Base-by-base conservation (phyloP, 352 stramenopile genomes). In the Thraustotheca clavata region DNA sequence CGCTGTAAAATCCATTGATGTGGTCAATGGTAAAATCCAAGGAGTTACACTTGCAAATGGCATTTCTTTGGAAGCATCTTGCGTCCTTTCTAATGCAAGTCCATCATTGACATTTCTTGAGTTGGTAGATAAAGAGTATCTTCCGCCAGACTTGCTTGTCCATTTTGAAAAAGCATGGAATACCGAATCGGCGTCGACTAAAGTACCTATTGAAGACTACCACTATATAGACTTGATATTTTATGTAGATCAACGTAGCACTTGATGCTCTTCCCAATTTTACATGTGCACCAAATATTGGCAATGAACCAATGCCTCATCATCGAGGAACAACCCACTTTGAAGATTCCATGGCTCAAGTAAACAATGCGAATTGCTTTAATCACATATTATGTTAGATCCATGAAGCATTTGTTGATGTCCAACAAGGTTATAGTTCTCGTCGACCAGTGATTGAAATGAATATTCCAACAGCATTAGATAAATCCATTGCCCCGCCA, bases 261-360 rank as follows among this genome's bases (percentile, higher is more conserved):
- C 72, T 96, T 20, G 73, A 94, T 62, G 67, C 66, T 20, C 63
- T 96, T 24, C 88, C 88, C 4, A 91, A 93, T 46, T 96, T 96
- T 63, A 77, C 67, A 1, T 96, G 86, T 33, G 69, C 89, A 11
- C 83, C 87, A 11, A 88, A 93, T 65, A 68, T 57, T 27, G 77
- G 75, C 3, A 76, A 75, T 12, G 74, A 70, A 6, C 72, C 83
- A 11, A 90, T 89, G 74, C 75, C 74, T 1, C 86, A 93, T 40
- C 88, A 97, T 49, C 82, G 76, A 33, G 88, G 87, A 24, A 96
- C 88, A 1, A 95, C 91, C 12, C 88, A 96, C 65, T 96, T 96
- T 62, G 88, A 96, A 50, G 76, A 91, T 55, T 76, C 78, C 1
- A 57, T 91, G 55, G 36, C 78, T 16, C 80, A 88, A 69, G 82